Percentiles rank a stretch among this genome's conserved stretches.
These are phyloP conservation scores for Phaffia australis DNA, from an alignment of 768 basidiomycete genomes.

Conservation along the genomic window DNA sequence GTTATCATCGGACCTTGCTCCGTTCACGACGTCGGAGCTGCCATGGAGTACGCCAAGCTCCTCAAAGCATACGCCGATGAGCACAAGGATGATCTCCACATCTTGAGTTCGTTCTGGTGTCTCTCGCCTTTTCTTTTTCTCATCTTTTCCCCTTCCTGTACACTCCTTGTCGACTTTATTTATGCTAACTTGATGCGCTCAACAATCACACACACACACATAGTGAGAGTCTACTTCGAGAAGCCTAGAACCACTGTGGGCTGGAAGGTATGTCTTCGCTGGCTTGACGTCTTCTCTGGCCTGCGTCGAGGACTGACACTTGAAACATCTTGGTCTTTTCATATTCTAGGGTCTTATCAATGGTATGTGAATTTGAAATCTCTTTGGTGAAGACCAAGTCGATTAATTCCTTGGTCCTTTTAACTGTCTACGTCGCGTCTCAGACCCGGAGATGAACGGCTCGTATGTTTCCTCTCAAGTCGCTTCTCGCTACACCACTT, in stretches of 20 bases:
- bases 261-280: slow-evolving; percentile 57
- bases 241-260: slow-evolving; percentile 87
- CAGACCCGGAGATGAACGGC: slow-evolving; percentile 25
- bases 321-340: too few relatives aligned
- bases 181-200: not conserved
- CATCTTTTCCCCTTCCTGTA: not conserved
- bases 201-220: not conserved
- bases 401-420: not conserved
- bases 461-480: not conserved
- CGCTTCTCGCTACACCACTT: too few relatives aligned
- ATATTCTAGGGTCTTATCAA: slow-evolving; percentile 60
- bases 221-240: slow-evolving; percentile 72
- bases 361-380: slow-evolving; percentile 38
- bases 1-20: slow-evolving; percentile 95
- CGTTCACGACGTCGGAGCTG: slow-evolving; percentile 77
- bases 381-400: not conserved
- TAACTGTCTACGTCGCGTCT: not conserved
- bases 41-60: slow-evolving; percentile 71
- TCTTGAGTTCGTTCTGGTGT: slow-evolving; percentile 62
- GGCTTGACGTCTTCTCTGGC: too few relatives aligned
- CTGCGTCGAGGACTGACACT: too few relatives aligned
- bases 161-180: too few relatives aligned
- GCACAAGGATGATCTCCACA: slow-evolving; percentile 74
- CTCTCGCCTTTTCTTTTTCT: not conserved
- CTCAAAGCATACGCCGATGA: slow-evolving; percentile 68